Evolutionary conservation across 441 rosid genomes (phyloP), one percentile per base, ranked within the genome.

Genomic region (Sinapis alba): DNA sequence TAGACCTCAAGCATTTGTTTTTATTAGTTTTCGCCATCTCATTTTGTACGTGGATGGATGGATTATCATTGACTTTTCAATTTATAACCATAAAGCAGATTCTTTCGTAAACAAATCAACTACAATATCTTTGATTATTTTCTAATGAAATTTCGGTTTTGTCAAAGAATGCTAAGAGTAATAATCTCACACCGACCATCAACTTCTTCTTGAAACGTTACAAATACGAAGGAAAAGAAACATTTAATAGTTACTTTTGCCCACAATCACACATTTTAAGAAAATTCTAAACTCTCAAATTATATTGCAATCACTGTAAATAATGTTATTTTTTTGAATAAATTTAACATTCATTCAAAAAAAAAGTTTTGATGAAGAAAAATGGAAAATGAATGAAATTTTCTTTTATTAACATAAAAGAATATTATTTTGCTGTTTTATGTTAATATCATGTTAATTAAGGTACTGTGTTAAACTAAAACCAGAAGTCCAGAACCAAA

Each of bases 61-160:
- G 63, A 69, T 69, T 63, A 69, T 8, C 65, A 41, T 69, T 69
- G 74, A 76, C 70, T 62, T 62, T 41, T 15, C 7, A 53, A 62
- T 5, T 53, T 1, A 7, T 62, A 62, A 18, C 2, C 43, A 50
- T 45, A 13, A 47, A 23, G 4, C 11, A 60, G 16, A 45, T 6
- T 28, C 9, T n/a, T 41, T 5, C n/a, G 28, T 53, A 10, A 10
- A 30, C 26, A n/a, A 20, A 65, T 23, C 18, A 27, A 57, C 66
- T 43, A n/a, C 24, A 41, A 8, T 11, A 73, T 63, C 50, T 73
- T 73, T 57, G 19, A 30, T 21, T 15, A 66, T 45, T 15, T 66
- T 58, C 27, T 66, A 26, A 20, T 43, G 61, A 58, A 27, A 32
- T 66, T 34, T 16, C 28, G 38, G 5, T 43, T 18, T 32, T 57